Conservation (phyloP, 306 rosid species). For the Prosopis cineraria region DNA sequence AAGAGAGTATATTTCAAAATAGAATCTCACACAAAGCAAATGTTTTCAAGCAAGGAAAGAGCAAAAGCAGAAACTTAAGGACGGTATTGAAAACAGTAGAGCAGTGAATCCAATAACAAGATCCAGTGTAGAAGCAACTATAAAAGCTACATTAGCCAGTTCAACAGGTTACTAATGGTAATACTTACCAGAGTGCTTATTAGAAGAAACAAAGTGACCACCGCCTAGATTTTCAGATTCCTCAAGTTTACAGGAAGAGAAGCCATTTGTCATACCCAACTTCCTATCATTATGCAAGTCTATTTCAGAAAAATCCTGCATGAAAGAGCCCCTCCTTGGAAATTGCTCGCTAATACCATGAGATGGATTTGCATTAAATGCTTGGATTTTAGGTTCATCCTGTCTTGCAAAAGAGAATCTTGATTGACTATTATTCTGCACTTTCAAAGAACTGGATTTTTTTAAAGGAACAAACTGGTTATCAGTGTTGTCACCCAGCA, state of each 20-base stretch:
- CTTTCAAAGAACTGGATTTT: slow-evolving; percentile 76
- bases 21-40: slow-evolving; percentile 1
- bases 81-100: not conserved
- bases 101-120: slow-evolving; percentile 9
- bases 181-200: slow-evolving; percentile 77
- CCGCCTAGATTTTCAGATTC: slow-evolving; percentile 63
- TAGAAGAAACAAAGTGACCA: slow-evolving; percentile 48
- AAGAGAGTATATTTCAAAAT: not conserved
- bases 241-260: slow-evolving; percentile 50
- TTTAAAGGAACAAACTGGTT: slow-evolving; percentile 53
- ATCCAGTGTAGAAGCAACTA: not conserved
- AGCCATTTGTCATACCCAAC: slow-evolving; percentile 62
- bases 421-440: slow-evolving; percentile 79
- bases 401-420: slow-evolving; percentile 95
- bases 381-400: slow-evolving; percentile 66
- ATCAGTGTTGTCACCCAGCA: slow-evolving; percentile 65
- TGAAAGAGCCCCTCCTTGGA: slow-evolving; percentile 52
- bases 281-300: slow-evolving; percentile 60
- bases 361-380: slow-evolving; percentile 62
- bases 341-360: slow-evolving; percentile 52
- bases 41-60: not conserved
- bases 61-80: slow-evolving; percentile 1
- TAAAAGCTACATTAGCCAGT: not conserved
- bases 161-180: not conserved
- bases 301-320: slow-evolving; percentile 59